A percentile compares a stretch with the other conserved stretches of the same genome.
Evolutionary conservation across 768 basidiomycete species (phyloP).

Genomic region (Sarcodon aspratus): DNA sequence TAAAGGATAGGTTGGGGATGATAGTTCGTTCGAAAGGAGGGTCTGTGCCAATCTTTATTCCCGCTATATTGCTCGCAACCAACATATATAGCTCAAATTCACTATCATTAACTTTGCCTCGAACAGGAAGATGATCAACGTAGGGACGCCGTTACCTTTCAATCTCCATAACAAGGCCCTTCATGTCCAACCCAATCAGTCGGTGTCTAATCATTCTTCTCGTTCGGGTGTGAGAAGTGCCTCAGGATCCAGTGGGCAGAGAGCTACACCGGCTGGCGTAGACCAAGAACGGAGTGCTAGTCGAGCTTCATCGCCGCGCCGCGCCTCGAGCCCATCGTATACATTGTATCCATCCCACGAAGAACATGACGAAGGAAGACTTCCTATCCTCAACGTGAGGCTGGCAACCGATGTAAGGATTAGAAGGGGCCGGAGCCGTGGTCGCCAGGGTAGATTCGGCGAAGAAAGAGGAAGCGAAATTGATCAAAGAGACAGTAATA

Average conservation of each 20-base stretch:
- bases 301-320: conserved; percentile 9
- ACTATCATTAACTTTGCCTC: neutral
- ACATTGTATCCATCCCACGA: conserved; percentile 13
- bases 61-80: neutral
- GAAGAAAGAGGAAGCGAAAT: conserved; percentile 2
- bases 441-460: conserved; percentile 9
- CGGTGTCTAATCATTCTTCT: conserved; percentile 5
- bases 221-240: conserved; percentile 23
- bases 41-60: conserved; percentile 21
- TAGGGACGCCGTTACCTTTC: conserved; percentile 49
- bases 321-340: conserved; percentile 2
- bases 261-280: conserved; percentile 8
- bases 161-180: conserved; percentile 35
- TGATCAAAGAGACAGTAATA: neutral
- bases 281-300: conserved; percentile 11
- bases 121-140: conserved; percentile 60
- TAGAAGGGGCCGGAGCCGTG: conserved; percentile 9
- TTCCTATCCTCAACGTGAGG: conserved; percentile 18
- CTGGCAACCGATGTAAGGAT: conserved; percentile 7
- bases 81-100: neutral
- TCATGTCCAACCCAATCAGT: conserved; percentile 10
- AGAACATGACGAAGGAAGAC: conserved; percentile 6
- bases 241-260: conserved; percentile 9
- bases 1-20: conserved; percentile 37
- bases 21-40: conserved; percentile 55